Base-by-base conservation (phyloP, 169 alveolate genomes). In the Fabrea salina region DNA sequence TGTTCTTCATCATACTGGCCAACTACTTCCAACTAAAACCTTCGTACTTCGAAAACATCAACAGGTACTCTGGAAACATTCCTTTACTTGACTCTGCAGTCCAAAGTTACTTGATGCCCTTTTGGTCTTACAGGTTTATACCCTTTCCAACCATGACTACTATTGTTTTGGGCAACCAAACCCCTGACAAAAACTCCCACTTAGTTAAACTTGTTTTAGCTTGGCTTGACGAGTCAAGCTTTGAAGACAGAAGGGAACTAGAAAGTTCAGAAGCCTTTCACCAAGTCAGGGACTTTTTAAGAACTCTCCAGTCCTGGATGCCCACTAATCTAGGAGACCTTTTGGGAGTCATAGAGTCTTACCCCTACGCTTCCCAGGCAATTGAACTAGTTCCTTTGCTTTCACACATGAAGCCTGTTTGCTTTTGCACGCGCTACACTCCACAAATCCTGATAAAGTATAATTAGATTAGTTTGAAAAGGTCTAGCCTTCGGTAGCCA, bases 231-330 rank as follows among this genome's bases (percentile, higher is more conserved):
- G 71, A 58, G 33, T 30, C 25, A 58, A 30, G 49, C 2, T 58
- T 58, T 32, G 41, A 58, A 58, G 71, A 58, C 71, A 22, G 71
- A 58, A 22, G 71, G 19, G 71, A 27, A 4, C 27, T 58, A 6
- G 71, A 58, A n/a, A 22, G 43, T 58, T 58, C 71, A 4, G 71
- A 58, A n/a, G 35, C 25, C 8, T 58, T 58, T 58, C 71, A 58
- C 11, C 43, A 27, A 25, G 71, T 58, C 44, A 22, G 71, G n/a
- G 71, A 27, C 4, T 58, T 58, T 58, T 58, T 58, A 58, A 58
- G 33, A 32, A 58, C 71, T 6, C 4, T 58, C 35, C 25, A 43
- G 22, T 27, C 47, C 22, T 58, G 71, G 71, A 22, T 58, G 0
- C 71, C 71, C 33, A 27, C 71, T 4, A 58, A 58, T 58, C 27